Percentiles rank a stretch among this genome's conserved stretches.
Conservation (phyloP, 257 asterid species). For the Rauvolfia tetraphylla region DNA sequence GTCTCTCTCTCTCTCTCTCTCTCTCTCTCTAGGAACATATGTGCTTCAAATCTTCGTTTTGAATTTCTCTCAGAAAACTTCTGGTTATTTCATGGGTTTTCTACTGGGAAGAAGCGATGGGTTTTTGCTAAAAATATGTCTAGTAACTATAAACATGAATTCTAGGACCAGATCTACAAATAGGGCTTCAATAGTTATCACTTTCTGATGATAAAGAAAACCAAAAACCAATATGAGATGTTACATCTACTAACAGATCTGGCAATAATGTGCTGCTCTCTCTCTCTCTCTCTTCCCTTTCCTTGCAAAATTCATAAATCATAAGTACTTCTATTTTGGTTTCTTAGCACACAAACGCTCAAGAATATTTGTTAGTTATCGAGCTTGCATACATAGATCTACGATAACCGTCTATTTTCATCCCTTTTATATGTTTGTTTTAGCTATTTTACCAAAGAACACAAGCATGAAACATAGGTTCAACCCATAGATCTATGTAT, state of each 20-base stretch:
- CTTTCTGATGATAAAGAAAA: constrained; percentile 13
- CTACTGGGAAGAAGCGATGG: constrained; percentile 18
- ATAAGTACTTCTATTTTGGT: constrained; percentile 2
- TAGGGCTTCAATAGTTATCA: constrained; percentile 26
- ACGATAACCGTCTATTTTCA: background rate
- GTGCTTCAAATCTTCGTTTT: constrained; percentile 11
- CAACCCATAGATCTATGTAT: background rate
- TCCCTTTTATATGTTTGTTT: background rate
- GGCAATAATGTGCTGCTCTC: constrained; percentile 12
- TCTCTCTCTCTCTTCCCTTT: constrained; percentile 39
- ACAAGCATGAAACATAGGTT: background rate
- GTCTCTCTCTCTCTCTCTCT: constrained; percentile 15
- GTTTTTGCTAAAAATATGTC: constrained; percentile 33
- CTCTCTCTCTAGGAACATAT: background rate
- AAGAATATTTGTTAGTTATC: background rate
- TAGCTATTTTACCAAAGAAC: background rate
- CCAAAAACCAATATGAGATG: constrained; percentile 18
- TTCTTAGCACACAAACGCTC: constrained; percentile 12
- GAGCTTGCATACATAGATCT: constrained; percentile 9
- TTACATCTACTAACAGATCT: constrained; percentile 34
- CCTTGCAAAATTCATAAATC: constrained; percentile 47
- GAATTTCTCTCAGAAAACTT: constrained; percentile 8
- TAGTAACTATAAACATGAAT: constrained; percentile 29
- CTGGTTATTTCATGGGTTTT: constrained; percentile 19
- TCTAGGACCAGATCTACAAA: constrained; percentile 46